Evolutionary conservation across 768 basidiomycete species (phyloP).

Genomic region (Xanthoconium stramineum): DNA sequence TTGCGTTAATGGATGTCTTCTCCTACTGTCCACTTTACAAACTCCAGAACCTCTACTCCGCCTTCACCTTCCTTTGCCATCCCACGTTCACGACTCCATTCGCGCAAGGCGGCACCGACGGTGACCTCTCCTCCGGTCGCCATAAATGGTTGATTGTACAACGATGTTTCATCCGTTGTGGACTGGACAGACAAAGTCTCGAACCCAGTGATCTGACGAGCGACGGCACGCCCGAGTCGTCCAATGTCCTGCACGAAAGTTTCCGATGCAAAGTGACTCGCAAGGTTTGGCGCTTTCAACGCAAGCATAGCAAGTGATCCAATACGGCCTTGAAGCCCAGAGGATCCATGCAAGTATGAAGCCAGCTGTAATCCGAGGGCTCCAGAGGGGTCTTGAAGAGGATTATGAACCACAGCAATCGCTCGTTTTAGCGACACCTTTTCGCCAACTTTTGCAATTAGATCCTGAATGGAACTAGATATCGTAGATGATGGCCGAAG

Average conservation of each 20-base stretch:
- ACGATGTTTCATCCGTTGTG: conserved; percentile 44
- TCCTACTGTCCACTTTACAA: conserved; percentile 65
- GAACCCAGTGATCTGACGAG: conserved; percentile 83
- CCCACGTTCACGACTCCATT: conserved; percentile 55
- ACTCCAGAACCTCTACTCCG: conserved; percentile 43
- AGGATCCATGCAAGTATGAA: conserved; percentile 60
- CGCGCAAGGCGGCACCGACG: conserved; percentile 35
- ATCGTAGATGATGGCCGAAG: conserved; percentile 49
- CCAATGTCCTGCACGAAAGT: conserved; percentile 56
- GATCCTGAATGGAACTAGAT: conserved; percentile 58
- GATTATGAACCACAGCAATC: conserved; percentile 35
- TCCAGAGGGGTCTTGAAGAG: conserved; percentile 33
- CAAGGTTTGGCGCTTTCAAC: conserved; percentile 47
- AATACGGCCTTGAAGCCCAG: conserved; percentile 55
- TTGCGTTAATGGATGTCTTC: conserved; percentile 28
- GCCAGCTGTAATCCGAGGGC: conserved; percentile 45
- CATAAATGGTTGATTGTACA: conserved; percentile 74
- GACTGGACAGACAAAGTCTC: conserved; percentile 54
- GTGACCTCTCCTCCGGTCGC: conserved; percentile 59
- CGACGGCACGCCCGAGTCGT: conserved; percentile 69
- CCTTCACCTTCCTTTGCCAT: conserved; percentile 34
- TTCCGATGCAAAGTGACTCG: conserved; percentile 41
- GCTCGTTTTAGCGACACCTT: conserved; percentile 72
- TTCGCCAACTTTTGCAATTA: conserved; percentile 77
- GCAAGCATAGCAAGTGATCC: conserved; percentile 56